A percentile compares a stretch with the other conserved stretches of the same genome.
phyloP scores from a whole-genome alignment of 73 alveolate species.

The Paramecium sexaurelia region DNA sequence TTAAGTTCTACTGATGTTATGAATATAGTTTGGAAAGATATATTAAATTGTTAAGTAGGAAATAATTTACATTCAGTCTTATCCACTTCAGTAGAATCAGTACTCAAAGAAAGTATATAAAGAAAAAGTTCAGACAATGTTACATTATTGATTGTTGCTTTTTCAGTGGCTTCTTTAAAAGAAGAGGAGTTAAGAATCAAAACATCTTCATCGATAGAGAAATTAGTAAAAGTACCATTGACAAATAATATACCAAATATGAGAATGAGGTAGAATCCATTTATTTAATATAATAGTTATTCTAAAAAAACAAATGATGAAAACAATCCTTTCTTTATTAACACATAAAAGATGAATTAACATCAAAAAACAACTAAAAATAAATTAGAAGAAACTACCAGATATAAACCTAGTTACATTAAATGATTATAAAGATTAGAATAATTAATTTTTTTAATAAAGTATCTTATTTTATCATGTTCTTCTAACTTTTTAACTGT shows the following conservation, averaged over 20 bases:
- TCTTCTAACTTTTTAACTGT: background rate
- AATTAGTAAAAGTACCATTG: background rate
- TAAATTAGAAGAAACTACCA: background rate
- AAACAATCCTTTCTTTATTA: constrained; percentile 16
- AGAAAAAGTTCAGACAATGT: constrained; percentile 95
- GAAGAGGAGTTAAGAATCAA: background rate
- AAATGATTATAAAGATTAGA: background rate
- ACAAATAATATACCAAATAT: background rate
- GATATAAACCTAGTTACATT: constrained; percentile 22
- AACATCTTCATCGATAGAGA: background rate
- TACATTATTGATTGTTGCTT: constrained; percentile 91
- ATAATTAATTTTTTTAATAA: background rate
- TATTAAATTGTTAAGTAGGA: background rate
- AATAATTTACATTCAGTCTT: constrained; percentile 82
- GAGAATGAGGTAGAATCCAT: background rate
- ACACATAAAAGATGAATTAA: background rate
- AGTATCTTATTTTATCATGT: background rate
- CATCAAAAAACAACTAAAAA: background rate
- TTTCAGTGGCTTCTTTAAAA: constrained; percentile 45
- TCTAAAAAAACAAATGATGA: constrained; percentile 33
- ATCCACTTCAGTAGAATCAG: constrained; percentile 92
- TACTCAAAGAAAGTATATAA: constrained; percentile 85
- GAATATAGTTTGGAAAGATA: constrained; percentile 33
- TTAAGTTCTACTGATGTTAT: constrained; percentile 6
- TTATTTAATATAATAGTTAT: background rate